Conservation (phyloP, 1,284 basidiomycete species). For the Ganoderma boninense region DNA sequence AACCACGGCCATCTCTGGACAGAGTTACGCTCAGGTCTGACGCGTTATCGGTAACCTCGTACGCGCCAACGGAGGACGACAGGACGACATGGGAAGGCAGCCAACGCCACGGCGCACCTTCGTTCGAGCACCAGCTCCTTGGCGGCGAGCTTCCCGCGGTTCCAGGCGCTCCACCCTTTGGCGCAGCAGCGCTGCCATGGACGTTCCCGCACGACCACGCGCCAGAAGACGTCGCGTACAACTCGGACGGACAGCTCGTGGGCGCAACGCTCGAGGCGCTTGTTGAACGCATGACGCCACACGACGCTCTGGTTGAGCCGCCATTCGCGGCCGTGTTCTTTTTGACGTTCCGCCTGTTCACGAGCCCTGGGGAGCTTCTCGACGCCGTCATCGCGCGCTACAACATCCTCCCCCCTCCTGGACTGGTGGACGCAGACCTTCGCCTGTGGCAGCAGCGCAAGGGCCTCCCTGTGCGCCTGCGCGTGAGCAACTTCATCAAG, state of each 20-base stretch:
- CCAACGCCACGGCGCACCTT: constrained; percentile 37
- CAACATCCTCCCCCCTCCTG: constrained; percentile 71
- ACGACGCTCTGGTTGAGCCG: constrained; percentile 88
- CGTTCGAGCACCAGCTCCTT: constrained; percentile 63
- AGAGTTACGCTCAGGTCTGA: constrained; percentile 46
- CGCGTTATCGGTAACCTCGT: constrained; percentile 58
- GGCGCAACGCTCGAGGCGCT: constrained; percentile 91
- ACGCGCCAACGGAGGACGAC: constrained; percentile 58
- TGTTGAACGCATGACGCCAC: constrained; percentile 97
- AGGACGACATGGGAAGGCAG: constrained; percentile 66
- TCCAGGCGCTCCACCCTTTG: constrained; percentile 43
- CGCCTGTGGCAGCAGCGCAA: constrained; percentile 87
- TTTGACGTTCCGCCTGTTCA: constrained; percentile 95
- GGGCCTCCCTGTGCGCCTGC: constrained; percentile 86
- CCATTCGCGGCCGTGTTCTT: constrained; percentile 92
- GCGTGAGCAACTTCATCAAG: constrained; percentile 93
- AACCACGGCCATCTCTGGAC: constrained; percentile 26
- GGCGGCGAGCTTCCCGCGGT: constrained; percentile 60
- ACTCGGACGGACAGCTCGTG: constrained; percentile 88
- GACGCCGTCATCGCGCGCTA: constrained; percentile 84
- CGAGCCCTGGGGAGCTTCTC: constrained; percentile 80
- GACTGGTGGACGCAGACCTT: constrained; percentile 69
- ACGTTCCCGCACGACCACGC: constrained; percentile 77
- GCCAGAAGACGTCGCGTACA: constrained; percentile 88
- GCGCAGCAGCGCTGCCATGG: constrained; percentile 57